Evolutionary conservation across 2,329 filamentous ascomycete species (phyloP), one percentile per base, ranked within the genome.

Genomic region (Fusarium phyllophilum): DNA sequence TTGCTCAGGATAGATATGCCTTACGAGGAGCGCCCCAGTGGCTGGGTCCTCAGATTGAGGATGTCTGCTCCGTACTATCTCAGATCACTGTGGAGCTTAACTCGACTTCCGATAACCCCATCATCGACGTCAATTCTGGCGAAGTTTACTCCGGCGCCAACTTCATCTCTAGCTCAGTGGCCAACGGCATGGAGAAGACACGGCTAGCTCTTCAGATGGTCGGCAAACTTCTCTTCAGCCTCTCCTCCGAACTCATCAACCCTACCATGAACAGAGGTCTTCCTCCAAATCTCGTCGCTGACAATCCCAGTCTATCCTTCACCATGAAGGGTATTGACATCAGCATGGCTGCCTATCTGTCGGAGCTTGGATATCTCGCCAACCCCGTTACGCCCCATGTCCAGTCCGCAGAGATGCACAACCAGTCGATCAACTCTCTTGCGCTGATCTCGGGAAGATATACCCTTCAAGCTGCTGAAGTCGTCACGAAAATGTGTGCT

Each of bases 51-150:
- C 49, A 54, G 2, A 4, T 38, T 13, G 49, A 54, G n/a, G 49
- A 54, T 17, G 7, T 12, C 13, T 22, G 33, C 24, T 22, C 49
- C 1, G 18, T 38, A 0, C 4, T 54, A 7, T 38, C 33, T 1
- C 49, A 54, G 10, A 38, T 38, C 18, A 29, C 18, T 0, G 33
- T 54, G n/a, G 49, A 38, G 5, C 49, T 54, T 1, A 54, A 54
- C 10, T 54, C 49, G 0, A 38, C 49, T 9, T 54, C 49, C 0
- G 49, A 54, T 3, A 54, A 54, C 9, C 49, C 49, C 5, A 22
- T 54, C 5, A 36, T 29, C 18, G 49, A 54, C 3, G 4, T 38
- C 0, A 2, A 54, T 5, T 29, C 18, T 4, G 33, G 49, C 0
- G 33, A 54, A 13, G 49, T 54, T 15, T 54, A 54, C 20, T 36